phyloP scores from a whole-genome alignment of 352 stramenopile species.

The Pythium myriotylum region DNA sequence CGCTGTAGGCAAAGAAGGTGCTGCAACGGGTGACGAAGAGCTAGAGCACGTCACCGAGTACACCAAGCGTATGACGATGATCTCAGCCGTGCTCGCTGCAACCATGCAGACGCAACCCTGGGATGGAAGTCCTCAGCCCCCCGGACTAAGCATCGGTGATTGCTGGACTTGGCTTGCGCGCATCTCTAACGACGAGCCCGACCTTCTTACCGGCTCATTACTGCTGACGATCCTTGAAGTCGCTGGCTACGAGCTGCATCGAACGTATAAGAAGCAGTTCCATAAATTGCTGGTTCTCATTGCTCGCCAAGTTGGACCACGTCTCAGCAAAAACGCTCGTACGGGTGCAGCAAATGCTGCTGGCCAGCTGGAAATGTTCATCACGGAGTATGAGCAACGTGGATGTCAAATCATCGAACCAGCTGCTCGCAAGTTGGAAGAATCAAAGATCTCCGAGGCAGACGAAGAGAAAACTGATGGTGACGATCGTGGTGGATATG shows the following conservation, averaged over 20 bases:
- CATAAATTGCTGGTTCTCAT: constrained; percentile 79
- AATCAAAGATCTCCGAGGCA: constrained; percentile 60
- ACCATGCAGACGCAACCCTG: constrained; percentile 73
- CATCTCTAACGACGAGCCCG: constrained; percentile 65
- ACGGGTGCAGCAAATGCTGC: constrained; percentile 77
- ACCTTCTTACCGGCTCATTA: constrained; percentile 72
- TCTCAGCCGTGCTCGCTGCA: constrained; percentile 64
- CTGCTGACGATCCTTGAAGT: constrained; percentile 81
- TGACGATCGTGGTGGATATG: constrained; percentile 30
- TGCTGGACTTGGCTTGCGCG: constrained; percentile 76
- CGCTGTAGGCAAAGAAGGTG: constrained; percentile 53
- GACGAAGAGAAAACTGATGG: constrained; percentile 74
- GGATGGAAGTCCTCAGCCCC: constrained; percentile 51
- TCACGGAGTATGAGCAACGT: constrained; percentile 70
- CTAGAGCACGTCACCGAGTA: constrained; percentile 82
- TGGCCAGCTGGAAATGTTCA: constrained; percentile 72
- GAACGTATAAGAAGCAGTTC: constrained; percentile 74
- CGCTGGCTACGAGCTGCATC: constrained; percentile 64
- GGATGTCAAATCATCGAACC: constrained; percentile 57
- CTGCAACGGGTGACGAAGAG: constrained; percentile 43
- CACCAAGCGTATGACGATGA: constrained; percentile 80
- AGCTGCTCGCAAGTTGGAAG: constrained; percentile 65
- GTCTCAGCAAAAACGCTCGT: constrained; percentile 71
- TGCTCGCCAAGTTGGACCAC: constrained; percentile 58
- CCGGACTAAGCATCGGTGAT: constrained; percentile 60